Evolutionary conservation across 768 basidiomycete genomes (phyloP), one percentile per base, ranked within the genome.

Genomic region (Mycena olivaceomarginata): DNA sequence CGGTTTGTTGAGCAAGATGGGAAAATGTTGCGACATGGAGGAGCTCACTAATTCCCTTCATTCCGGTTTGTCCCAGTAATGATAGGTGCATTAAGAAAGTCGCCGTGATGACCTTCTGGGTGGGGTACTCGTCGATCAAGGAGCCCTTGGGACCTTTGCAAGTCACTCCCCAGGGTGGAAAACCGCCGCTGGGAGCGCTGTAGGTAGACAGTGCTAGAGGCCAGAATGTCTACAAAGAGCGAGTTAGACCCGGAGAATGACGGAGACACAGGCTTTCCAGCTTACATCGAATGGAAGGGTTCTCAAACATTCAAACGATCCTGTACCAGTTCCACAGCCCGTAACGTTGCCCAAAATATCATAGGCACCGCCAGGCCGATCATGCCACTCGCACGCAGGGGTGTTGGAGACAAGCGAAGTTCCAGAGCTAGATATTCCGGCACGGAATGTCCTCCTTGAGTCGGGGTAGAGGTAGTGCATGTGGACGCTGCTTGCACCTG

Each of bases 311-410:
- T 65, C 7, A 41, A 72, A 72, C 71, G 71, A 72, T 20, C 71
- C 71, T 20, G 51, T 13, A 18, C 71, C 71, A 22, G 63, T 57
- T 1, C 71, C 72, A 16, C 72, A 73, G 41, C 64, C 64, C 0
- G 72, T 73, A 20, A 73, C 10, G 41, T 73, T 73, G 13, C 72
- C 71, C 43, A 66, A 59, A 16, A 57, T 4, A 46, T 57, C 46
- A 53, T 73, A 73, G 16, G 46, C 46, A 15, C 72, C 72, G 25
- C 72, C 72, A 1, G 72, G 72, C 6, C 72, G 72, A 59, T 73
- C 64, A n/a, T 73, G 39, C 72, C 64, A 73, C 18, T 65, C 53
- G 64, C 72, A 73, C 31, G 72, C 64, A 20, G 72, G 72, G 37
- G 72, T 66, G 41, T 45, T 66, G 10, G 1, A 7, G 53, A 66